These are phyloP conservation scores for Lachnellula hyalina DNA, from an alignment of 2,329 filamentous ascomycete genomes.

Conservation along the genomic window DNA sequence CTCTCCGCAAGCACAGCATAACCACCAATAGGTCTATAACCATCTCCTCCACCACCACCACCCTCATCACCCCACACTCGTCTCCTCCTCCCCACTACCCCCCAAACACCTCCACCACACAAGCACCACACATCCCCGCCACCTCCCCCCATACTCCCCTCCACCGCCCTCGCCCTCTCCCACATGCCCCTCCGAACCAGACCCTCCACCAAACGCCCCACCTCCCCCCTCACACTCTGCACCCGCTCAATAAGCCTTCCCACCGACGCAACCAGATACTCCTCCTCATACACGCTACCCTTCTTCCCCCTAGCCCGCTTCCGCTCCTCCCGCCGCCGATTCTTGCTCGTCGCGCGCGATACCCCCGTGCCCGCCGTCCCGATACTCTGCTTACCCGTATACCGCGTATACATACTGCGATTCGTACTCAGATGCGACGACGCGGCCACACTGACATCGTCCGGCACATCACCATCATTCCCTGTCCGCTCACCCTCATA, in stretches of 20 bases:
- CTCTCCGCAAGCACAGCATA: constrained; percentile 32
- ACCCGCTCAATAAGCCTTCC: constrained; percentile 77
- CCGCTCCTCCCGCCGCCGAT: constrained; percentile 82
- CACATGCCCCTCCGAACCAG: constrained; percentile 78
- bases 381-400: constrained; percentile 66
- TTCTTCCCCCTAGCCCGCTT: constrained; percentile 94
- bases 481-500: constrained; percentile 69
- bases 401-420: constrained; percentile 87
- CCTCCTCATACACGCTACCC: constrained; percentile 95
- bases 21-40: constrained; percentile 27
- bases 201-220: constrained; percentile 68
- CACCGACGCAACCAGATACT: constrained; percentile 89
- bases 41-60: constrained; percentile 15
- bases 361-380: constrained; percentile 69
- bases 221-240: constrained; percentile 66
- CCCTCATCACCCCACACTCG: no score
- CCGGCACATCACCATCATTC: constrained; percentile 65
- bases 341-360: constrained; percentile 78
- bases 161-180: constrained; percentile 75
- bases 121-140: constrained; percentile 59
- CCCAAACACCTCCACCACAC: constrained; percentile 67
- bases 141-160: constrained; percentile 69
- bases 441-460: constrained; percentile 87
- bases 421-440: constrained; percentile 73
- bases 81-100: constrained; percentile 4